phyloP scores from a whole-genome alignment of 371 early-diverging fungal genomes.

The Mortierella polycephala region DNA sequence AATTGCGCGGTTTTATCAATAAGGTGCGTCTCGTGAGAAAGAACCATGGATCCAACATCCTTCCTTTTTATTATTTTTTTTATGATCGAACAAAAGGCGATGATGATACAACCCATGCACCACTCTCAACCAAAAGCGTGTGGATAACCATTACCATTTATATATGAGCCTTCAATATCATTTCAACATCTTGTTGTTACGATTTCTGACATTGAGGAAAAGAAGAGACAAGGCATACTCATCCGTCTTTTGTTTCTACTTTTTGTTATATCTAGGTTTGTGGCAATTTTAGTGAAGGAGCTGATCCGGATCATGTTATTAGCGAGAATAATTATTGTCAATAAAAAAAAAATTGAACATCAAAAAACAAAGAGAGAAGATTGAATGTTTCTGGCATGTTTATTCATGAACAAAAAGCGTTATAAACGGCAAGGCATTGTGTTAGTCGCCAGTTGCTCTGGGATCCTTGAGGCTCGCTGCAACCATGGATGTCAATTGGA shows the following conservation, averaged over 20 bases:
- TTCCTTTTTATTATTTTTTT: neutral
- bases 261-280: neutral
- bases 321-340: neutral
- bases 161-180: conserved; percentile 39
- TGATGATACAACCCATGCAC: conserved; percentile 56
- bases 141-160: conserved; percentile 53
- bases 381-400: too few species aligned
- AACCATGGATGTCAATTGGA: neutral
- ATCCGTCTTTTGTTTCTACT: neutral
- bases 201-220: neutral
- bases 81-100: conserved; percentile 9
- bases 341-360: conserved; percentile 1
- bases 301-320: too few species aligned
- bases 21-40: conserved; percentile 16
- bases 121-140: conserved; percentile 58
- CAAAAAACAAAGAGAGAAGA: neutral
- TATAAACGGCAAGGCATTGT: neutral
- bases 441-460: neutral
- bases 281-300: neutral
- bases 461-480: neutral
- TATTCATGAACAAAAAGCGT: neutral
- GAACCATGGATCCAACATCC: neutral
- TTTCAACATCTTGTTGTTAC: neutral
- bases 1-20: too few species aligned
- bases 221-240: conserved; percentile 21